These are phyloP conservation scores for Vigna unguiculata DNA, from an alignment of 306 rosid species.

Conservation along the genomic window DNA sequence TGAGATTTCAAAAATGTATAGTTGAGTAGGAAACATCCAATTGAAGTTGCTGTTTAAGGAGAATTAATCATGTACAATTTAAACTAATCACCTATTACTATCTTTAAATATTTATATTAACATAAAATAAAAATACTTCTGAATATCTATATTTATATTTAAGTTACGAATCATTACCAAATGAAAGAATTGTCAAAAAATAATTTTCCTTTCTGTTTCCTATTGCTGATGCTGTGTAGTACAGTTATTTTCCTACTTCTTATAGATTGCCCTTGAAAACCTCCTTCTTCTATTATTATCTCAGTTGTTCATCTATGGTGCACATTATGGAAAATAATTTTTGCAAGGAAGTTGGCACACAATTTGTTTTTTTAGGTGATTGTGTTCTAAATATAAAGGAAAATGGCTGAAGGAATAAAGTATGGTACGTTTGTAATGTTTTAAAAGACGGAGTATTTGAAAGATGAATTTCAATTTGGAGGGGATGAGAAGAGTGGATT, in stretches of 20 bases:
- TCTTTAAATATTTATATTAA: not conserved
- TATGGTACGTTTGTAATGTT: too few relatives aligned
- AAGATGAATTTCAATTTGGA: not conserved
- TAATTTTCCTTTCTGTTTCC: too few relatives aligned
- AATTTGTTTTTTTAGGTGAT: not conserved
- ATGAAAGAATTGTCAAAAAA: too few relatives aligned
- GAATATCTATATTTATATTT: too few relatives aligned
- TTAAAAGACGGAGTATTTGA: not conserved
- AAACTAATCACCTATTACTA: too few relatives aligned
- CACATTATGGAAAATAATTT: not conserved
- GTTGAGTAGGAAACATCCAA: too few relatives aligned
- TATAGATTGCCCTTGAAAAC: not conserved
- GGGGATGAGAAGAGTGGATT: not conserved
- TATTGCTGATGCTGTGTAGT: not conserved
- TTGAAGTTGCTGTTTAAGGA: too few relatives aligned
- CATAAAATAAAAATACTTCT: too few relatives aligned
- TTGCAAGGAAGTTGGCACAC: not conserved
- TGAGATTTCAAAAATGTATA: too few relatives aligned
- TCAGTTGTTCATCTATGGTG: not conserved
- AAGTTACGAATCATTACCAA: too few relatives aligned
- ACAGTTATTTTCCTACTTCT: not conserved
- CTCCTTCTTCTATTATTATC: not conserved
- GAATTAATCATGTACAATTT: too few relatives aligned
- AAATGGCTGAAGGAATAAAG: not conserved
- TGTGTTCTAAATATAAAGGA: not conserved